Evolutionary conservation across 768 basidiomycete genomes (phyloP).

Genomic region (Serendipita sp.): DNA sequence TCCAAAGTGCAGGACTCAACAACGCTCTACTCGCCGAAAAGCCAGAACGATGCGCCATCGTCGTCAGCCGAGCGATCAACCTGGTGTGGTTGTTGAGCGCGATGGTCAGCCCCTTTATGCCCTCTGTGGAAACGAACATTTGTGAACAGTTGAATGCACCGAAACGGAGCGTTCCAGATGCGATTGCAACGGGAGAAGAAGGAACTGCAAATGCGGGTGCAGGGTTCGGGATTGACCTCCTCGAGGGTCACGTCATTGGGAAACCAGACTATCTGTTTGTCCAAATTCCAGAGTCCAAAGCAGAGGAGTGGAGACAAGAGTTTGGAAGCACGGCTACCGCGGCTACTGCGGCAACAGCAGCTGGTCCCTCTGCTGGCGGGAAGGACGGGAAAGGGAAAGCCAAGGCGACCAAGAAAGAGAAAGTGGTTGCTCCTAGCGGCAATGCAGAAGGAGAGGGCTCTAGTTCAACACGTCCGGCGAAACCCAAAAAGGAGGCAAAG

Average conservation of each 20-base stretch:
- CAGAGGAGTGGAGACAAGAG: constrained; percentile 59
- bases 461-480: constrained; percentile 11
- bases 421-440: constrained; percentile 3
- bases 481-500: constrained; percentile 11
- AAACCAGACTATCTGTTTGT: constrained; percentile 84
- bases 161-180: constrained; percentile 57
- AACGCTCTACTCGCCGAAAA: constrained; percentile 73
- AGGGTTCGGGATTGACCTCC: constrained; percentile 56
- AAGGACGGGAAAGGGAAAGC: constrained; percentile 17
- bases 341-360: constrained; percentile 22
- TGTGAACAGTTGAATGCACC: constrained; percentile 81
- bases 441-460: constrained; percentile 5
- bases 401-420: background rate
- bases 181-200: constrained; percentile 9
- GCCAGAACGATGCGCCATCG: constrained; percentile 75
- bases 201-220: background rate
- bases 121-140: constrained; percentile 67
- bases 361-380: constrained; percentile 20
- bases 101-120: constrained; percentile 92
- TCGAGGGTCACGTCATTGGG: constrained; percentile 73
- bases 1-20: constrained; percentile 83
- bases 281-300: constrained; percentile 79
- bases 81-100: constrained; percentile 81
- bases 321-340: constrained; percentile 51
- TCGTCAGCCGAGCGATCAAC: constrained; percentile 79